phyloP scores from a whole-genome alignment of 305 asterid species.

The Ruellia speciosa region DNA sequence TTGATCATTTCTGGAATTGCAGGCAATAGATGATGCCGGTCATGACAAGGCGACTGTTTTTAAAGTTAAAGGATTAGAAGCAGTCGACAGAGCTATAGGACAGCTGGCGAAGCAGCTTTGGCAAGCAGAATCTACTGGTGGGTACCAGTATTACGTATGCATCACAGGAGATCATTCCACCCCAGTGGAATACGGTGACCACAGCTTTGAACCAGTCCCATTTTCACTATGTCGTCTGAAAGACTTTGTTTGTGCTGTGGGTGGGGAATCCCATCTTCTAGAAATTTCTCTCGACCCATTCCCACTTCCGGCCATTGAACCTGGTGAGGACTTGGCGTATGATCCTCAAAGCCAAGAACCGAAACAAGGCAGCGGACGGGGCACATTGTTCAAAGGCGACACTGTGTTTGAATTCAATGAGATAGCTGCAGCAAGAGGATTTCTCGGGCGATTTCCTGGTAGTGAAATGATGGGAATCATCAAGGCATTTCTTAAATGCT shows the following conservation, averaged over 20 bases:
- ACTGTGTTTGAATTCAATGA: slow-evolving; percentile 54
- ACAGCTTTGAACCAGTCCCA: slow-evolving; percentile 95
- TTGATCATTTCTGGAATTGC: slow-evolving; percentile 12
- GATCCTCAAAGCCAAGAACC: slow-evolving; percentile 25
- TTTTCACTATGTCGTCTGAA: slow-evolving; percentile 61
- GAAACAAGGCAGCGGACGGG: slow-evolving; percentile 19
- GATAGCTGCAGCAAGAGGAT: slow-evolving; percentile 78
- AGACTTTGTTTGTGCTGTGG: slow-evolving; percentile 65
- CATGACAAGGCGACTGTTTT: slow-evolving; percentile 88
- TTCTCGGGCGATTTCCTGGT: slow-evolving; percentile 82
- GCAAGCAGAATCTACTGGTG: slow-evolving; percentile 60
- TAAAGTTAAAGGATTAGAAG: slow-evolving; percentile 85
- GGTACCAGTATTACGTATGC: slow-evolving; percentile 55
- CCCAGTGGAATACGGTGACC: slow-evolving; percentile 98
- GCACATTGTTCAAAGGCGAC: slow-evolving; percentile 49
- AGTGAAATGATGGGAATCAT: slow-evolving; percentile 91
- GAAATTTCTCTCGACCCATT: slow-evolving; percentile 68
- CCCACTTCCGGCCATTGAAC: slow-evolving; percentile 53
- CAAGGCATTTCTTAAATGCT: slow-evolving; percentile 47
- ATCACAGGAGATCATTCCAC: slow-evolving; percentile 91
- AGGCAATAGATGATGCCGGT: slow-evolving; percentile 98
- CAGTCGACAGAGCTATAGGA: slow-evolving; percentile 77
- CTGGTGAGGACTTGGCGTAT: slow-evolving; percentile 34
- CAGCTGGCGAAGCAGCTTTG: slow-evolving; percentile 82
- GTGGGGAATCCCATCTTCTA: slow-evolving; percentile 52